Evolutionary conservation across 2,329 filamentous ascomycete genomes (phyloP), one percentile per base, ranked within the genome.

Genomic region (Sclerotinia subarctica): DNA sequence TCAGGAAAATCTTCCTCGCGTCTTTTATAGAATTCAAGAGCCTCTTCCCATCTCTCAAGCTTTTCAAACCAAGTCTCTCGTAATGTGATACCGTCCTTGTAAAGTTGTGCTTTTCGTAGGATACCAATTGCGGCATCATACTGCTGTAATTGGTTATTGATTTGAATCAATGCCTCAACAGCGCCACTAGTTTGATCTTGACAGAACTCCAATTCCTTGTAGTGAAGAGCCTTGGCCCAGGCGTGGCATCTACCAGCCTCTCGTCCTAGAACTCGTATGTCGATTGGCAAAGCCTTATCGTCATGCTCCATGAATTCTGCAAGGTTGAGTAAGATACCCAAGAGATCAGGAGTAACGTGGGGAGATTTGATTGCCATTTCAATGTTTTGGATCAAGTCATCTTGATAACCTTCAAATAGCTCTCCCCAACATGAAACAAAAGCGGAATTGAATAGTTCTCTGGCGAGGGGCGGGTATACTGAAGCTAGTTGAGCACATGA

Each of bases 291-390:
- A 19, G 96, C 94, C 79, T 99, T 99, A 78, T 99, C 95, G 74
- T 99, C 96, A 76, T 99, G 95, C 78, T 99, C 95, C 95, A 99
- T 99, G 78, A 99, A 99, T 78, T 99, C 95, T 29, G 95, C 95
- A 63, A 99, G 85, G 76, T 99, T 99, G 60, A 99, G 87, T 38
- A 99, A 83, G 62, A 97, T 90, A 70, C 97, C 94, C 11, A 99
- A 83, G 72, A 99, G 90, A 78, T 99, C 96, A 0, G 96, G 95
- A 0, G 95, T 94, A 17, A 99, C 96, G 74, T 97, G 94, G 64
- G 94, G 91, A 4, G 94, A 98, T 66, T 93, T 95, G 73, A 99
- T 91, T 0, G 96, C 95, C 70, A 91, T 93, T 78, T 99, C 95
- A 64, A 99, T 96, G 32, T 96, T 96, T 65, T 91, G 89, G 63